Evolutionary conservation across 768 basidiomycete genomes (phyloP).

Genomic region (Pisolithus orientalis): DNA sequence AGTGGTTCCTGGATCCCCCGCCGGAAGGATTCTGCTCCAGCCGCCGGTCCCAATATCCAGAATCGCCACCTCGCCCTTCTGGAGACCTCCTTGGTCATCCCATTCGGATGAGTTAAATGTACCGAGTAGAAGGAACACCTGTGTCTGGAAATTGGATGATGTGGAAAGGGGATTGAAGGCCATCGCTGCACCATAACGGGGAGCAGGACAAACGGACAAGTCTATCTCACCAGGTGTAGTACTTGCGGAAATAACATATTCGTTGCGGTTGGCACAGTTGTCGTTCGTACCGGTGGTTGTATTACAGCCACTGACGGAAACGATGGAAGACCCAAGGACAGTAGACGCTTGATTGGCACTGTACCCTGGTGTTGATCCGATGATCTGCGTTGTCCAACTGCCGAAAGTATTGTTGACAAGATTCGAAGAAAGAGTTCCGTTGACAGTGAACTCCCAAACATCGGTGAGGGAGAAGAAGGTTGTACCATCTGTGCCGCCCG

Average conservation of each 20-base stretch:
- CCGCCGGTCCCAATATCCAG: conserved; percentile 53
- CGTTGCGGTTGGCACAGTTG: conserved; percentile 53
- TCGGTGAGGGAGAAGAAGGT: conserved; percentile 48
- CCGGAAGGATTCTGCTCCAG: conserved; percentile 70
- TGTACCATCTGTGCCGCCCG: conserved; percentile 58
- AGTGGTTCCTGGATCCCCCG: conserved; percentile 57
- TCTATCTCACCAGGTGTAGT: conserved; percentile 27
- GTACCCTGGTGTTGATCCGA: conserved; percentile 28
- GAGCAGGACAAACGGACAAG: conserved; percentile 55
- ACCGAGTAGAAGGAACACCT: conserved; percentile 67
- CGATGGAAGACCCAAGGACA: conserved; percentile 45
- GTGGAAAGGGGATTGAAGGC: conserved; percentile 43
- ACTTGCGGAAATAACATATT: conserved; percentile 43
- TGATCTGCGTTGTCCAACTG: conserved; percentile 51
- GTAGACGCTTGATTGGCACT: conserved; percentile 50
- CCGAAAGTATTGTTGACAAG: conserved; percentile 42
- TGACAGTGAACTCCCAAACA: conserved; percentile 63
- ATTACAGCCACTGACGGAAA: conserved; percentile 60
- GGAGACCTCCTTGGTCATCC: conserved; percentile 57
- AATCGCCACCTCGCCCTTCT: conserved; percentile 70
- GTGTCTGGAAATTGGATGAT: conserved; percentile 51
- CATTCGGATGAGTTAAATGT: conserved; percentile 57
- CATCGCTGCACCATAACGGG: conserved; percentile 53
- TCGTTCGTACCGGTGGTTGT: conserved; percentile 31
- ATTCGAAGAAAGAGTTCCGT: conserved; percentile 70